Evolutionary conservation across 2,329 filamentous ascomycete genomes (phyloP).

Genomic region (Phialemonium atrogriseum): DNA sequence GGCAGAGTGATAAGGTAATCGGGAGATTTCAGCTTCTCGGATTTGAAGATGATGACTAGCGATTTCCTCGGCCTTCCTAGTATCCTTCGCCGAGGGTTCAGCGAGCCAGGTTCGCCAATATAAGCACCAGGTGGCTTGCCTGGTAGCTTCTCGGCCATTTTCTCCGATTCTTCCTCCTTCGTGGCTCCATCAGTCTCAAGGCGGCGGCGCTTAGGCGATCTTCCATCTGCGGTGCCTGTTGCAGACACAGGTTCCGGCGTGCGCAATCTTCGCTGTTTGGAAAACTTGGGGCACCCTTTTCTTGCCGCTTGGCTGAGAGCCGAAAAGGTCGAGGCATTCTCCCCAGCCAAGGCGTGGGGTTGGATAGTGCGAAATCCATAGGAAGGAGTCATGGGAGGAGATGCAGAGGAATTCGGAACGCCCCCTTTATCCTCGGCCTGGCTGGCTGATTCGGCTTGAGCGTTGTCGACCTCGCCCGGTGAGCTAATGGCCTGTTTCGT

Average conservation of each 20-base stretch:
- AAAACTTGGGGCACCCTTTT: too few relatives aligned
- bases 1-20: slow-evolving; percentile 5
- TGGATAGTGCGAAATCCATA: slow-evolving; percentile 1
- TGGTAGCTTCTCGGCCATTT: slow-evolving; percentile 1
- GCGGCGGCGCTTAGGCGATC: slow-evolving; percentile 1
- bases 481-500: too few relatives aligned
- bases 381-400: not conserved
- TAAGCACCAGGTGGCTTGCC: slow-evolving; percentile 11
- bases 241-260: not conserved
- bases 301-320: too few relatives aligned
- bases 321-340: too few relatives aligned
- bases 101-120: slow-evolving; percentile 18
- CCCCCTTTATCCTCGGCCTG: too few relatives aligned
- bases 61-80: slow-evolving; percentile 22
- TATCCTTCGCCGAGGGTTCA: slow-evolving; percentile 15
- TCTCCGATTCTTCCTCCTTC: slow-evolving; percentile 1
- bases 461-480: too few relatives aligned
- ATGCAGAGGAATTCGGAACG: not conserved
- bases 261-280: not conserved
- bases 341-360: not conserved
- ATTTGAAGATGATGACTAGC: slow-evolving; percentile 20
- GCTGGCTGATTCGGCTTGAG: not conserved
- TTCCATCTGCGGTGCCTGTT: not conserved
- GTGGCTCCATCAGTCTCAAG: not conserved
- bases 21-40: slow-evolving; percentile 16